Conservation (phyloP, 768 basidiomycete genomes). For the Suillus cothurnatus region DNA sequence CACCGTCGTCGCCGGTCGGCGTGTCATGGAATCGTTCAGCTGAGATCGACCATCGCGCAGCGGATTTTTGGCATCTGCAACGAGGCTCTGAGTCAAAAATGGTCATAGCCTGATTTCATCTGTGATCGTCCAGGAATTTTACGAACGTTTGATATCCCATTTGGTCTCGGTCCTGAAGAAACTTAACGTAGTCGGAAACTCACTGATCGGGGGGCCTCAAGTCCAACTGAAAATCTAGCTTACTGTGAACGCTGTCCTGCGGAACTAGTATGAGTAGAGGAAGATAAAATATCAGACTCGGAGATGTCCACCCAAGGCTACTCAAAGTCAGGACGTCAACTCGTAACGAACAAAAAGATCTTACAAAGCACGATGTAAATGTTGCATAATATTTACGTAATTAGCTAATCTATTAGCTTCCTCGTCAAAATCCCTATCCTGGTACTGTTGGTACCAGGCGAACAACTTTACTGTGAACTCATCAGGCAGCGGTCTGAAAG, state of each 20-base stretch:
- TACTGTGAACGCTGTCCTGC: neutral
- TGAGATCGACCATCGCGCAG: neutral
- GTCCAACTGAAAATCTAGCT: neutral
- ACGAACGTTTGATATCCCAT: neutral
- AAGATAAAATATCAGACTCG: neutral
- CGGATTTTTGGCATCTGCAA: neutral
- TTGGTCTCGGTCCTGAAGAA: neutral
- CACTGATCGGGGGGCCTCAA: neutral
- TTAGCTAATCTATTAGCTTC: neutral
- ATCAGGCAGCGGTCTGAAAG: neutral
- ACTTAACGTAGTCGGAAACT: neutral
- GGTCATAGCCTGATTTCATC: neutral
- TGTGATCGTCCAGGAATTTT: neutral
- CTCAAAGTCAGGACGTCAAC: too few species aligned
- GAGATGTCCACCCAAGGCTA: too few species aligned
- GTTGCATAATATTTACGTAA: neutral
- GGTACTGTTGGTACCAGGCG: neutral
- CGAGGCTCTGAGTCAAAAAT: neutral
- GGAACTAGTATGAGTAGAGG: neutral
- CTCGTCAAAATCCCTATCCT: neutral
- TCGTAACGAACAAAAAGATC: too few species aligned
- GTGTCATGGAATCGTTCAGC: neutral
- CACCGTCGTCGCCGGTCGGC: neutral
- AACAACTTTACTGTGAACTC: neutral
- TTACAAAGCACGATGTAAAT: neutral